Base-by-base conservation (phyloP, 768 basidiomycete species). In the Hygrophoropsis aurantiaca region DNA sequence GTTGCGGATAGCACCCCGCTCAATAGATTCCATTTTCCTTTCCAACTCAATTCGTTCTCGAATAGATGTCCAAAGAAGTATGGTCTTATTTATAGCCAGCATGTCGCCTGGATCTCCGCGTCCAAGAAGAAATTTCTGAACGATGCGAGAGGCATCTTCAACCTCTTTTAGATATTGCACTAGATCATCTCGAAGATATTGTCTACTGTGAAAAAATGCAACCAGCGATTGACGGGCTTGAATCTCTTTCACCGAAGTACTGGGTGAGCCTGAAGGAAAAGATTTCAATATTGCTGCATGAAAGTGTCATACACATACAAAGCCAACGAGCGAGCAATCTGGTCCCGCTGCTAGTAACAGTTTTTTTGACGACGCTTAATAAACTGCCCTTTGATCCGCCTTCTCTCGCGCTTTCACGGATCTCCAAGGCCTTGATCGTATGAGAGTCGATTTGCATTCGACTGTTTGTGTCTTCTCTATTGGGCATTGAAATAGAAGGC, bases 391-490 rank as follows among this genome's bases (percentile, higher is more conserved):
- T 80, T 10, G 70, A 62, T 0, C 88, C 83, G 1, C 88, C 87
- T 57, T 92, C 90, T 24, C 81, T 73, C 21, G 81, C 75, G 24
- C 76, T 78, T 68, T 92, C 89, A 19, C 82, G 76, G 43, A 94
- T 85, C 64, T 94, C 92, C 37, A 94, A 78, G n/a, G 87, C 85
- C 60, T 87, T 85, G 65, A 93, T 85, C 1, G 92, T 93, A 60
- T 93, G 84, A 4, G 87, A 78, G 60, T 94, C 92, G 46, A 94
- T 90, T 54, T 91, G 86, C 89, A 94, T 90, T n/a, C 84, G 74
- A 20, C 74, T 69, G 21, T 71, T 59, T 13, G 63, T 51, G 15
- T 64, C 72, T 62, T 92, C 87, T 52, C 73, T 78, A 35, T 69
- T 73, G 0, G 89, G 86, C 20, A 63, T 59, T 20, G 74, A 70